Conservation (phyloP, 768 basidiomycete genomes). For the Naganishia randhawae region DNA sequence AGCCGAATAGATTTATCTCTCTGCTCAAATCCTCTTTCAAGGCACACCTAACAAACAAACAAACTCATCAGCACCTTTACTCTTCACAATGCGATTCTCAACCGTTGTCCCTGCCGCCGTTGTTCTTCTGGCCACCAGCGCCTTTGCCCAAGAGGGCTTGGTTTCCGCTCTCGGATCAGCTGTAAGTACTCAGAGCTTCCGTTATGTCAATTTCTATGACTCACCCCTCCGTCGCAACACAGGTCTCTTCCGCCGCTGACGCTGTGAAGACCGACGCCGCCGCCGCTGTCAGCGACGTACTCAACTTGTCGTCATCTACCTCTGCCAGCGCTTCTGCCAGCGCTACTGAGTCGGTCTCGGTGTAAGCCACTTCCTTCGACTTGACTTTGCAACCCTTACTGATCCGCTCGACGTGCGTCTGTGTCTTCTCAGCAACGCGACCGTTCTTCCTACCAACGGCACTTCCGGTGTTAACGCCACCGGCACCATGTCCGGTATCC, state of each 20-base stretch:
- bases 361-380: not conserved
- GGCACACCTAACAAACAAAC: too few species aligned
- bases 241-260: not conserved
- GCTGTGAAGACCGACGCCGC: not conserved
- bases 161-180: not conserved
- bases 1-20: not conserved
- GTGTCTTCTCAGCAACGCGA: not conserved
- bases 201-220: not conserved
- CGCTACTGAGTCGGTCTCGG: not conserved
- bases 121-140: not conserved
- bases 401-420: not conserved
- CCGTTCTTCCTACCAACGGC: too few species aligned
- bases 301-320: not conserved
- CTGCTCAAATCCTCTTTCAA: not conserved
- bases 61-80: not conserved
- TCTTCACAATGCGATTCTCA: constrained; percentile 5
- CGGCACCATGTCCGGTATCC: not conserved
- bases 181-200: not conserved
- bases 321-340: not conserved
- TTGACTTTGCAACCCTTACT: not conserved
- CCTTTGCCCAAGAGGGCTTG: not conserved
- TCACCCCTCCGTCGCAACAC: too few species aligned
- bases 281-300: not conserved
- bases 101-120: not conserved
- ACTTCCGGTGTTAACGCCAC: not conserved